Evolutionary conservation across 1,139 yeast species (phyloP).

Genomic region (Yamadazyma atmosphaerica): DNA sequence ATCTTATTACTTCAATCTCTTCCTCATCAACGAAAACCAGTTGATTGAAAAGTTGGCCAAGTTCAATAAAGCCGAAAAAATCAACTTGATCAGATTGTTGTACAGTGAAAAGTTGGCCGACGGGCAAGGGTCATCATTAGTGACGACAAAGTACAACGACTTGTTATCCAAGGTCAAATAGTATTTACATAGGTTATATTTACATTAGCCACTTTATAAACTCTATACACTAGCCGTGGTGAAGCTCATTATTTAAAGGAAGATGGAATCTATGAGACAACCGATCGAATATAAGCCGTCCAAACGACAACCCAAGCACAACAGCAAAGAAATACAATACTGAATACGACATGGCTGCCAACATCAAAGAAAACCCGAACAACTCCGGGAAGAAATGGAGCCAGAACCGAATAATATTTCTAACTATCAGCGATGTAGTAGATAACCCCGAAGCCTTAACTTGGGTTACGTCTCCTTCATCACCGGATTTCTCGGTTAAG

Average conservation of each 20-base stretch:
- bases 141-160: constrained; percentile 41
- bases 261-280: constrained; percentile 26
- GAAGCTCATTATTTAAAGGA: constrained; percentile 15
- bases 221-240: constrained; percentile 13
- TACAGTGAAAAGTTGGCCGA: constrained; percentile 48
- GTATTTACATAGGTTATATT: no score
- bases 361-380: constrained; percentile 70
- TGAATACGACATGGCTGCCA: constrained; percentile 73
- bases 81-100: constrained; percentile 39
- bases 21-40: constrained; percentile 43
- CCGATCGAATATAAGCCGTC: constrained; percentile 68
- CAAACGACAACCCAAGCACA: constrained; percentile 64
- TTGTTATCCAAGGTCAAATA: constrained; percentile 19
- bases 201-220: constrained; percentile 2
- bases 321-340: constrained; percentile 71
- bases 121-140: constrained; percentile 40
- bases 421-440: constrained; percentile 15
- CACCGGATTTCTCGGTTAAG: neutral
- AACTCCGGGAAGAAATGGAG: constrained; percentile 62
- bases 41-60: constrained; percentile 26
- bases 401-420: constrained; percentile 56
- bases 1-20: constrained; percentile 57
- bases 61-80: constrained; percentile 26
- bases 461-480: neutral
- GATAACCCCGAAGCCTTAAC: constrained; percentile 8